These are phyloP conservation scores for Plasmodium yoelii DNA, from an alignment of 169 alveolate species.

Conservation along the genomic window DNA sequence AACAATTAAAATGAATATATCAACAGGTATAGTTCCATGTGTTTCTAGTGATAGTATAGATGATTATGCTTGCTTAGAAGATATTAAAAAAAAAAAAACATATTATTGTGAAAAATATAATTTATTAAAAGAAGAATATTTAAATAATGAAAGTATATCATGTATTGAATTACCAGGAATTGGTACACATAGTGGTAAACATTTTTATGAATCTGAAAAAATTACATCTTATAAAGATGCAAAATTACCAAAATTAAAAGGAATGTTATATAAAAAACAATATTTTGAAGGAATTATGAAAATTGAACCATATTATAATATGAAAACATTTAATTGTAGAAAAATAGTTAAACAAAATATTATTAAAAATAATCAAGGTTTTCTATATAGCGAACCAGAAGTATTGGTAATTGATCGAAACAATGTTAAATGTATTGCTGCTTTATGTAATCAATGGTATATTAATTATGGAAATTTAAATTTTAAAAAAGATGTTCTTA, in stretches of 20 bases:
- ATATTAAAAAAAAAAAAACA: slow-evolving; percentile 91
- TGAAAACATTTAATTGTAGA: slow-evolving; percentile 90
- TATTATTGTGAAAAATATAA: slow-evolving; percentile 85
- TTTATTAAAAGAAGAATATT: slow-evolving; percentile 78
- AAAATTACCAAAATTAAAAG: slow-evolving; percentile 96
- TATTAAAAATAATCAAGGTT: slow-evolving; percentile 84
- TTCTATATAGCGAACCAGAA: slow-evolving; percentile 97
- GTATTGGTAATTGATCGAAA: slow-evolving; percentile 95
- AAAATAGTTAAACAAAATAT: slow-evolving; percentile 82
- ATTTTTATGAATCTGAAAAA: slow-evolving; percentile 86
- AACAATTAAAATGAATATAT: slow-evolving; percentile 95
- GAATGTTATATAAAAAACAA: slow-evolving; percentile 95
- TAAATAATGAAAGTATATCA: slow-evolving; percentile 93
- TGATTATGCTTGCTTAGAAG: slow-evolving; percentile 96
- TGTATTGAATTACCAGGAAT: slow-evolving; percentile 93
- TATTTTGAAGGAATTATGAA: slow-evolving; percentile 97
- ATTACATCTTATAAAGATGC: slow-evolving; percentile 94
- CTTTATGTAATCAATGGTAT: slow-evolving; percentile 97
- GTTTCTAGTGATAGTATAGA: slow-evolving; percentile 99
- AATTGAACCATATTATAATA: slow-evolving; percentile 93
- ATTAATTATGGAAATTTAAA: slow-evolving; percentile 96
- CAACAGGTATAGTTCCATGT: slow-evolving; percentile 99
- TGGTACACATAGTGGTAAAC: slow-evolving; percentile 86
- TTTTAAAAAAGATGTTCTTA: slow-evolving; percentile 94
- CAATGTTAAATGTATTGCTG: slow-evolving; percentile 97